A percentile compares a stretch with the other conserved stretches of the same genome.
phyloP scores from a whole-genome alignment of 805 yeast species.

The Pichia eremophila region DNA sequence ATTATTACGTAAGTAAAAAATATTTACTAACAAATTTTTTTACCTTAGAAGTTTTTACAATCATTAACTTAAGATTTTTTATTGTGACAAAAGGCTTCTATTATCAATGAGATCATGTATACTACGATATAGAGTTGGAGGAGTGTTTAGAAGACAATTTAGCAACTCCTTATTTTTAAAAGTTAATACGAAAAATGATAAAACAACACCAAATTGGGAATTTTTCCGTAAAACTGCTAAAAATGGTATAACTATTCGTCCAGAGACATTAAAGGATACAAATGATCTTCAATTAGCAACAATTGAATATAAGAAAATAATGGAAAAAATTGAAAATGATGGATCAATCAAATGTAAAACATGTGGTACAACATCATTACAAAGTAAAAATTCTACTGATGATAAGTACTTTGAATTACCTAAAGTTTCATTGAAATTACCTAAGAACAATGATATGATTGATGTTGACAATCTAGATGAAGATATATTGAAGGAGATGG shows the following conservation, averaged over 20 bases:
- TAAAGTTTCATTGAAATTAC: not conserved
- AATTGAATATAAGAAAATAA: slow-evolving; percentile 1
- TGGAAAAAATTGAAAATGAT: not conserved
- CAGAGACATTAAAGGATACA: not conserved
- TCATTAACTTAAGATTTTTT: no score
- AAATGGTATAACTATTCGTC: not conserved
- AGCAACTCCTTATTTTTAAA: not conserved
- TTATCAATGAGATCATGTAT: no score
- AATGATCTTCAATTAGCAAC: not conserved
- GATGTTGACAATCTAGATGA: not conserved
- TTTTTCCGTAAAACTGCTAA: not conserved
- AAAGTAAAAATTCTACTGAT: slow-evolving; percentile 24
- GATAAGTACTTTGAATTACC: slow-evolving; percentile 32
- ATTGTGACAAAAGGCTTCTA: no score
- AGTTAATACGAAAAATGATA: not conserved
- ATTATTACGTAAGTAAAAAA: no score
- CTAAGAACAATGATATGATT: not conserved
- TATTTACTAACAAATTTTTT: no score
- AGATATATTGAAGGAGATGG: not conserved
- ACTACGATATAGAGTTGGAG: no score
- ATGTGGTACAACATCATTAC: slow-evolving; percentile 45
- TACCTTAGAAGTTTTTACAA: no score
- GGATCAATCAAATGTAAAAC: slow-evolving; percentile 31
- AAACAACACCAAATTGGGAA: not conserved
- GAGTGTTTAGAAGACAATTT: not conserved